A percentile compares a stretch with the other conserved stretches of the same genome.
These are phyloP conservation scores for Trichocomaceae sp. DNA, from an alignment of 2,329 filamentous ascomycete genomes.

Conservation along the genomic window DNA sequence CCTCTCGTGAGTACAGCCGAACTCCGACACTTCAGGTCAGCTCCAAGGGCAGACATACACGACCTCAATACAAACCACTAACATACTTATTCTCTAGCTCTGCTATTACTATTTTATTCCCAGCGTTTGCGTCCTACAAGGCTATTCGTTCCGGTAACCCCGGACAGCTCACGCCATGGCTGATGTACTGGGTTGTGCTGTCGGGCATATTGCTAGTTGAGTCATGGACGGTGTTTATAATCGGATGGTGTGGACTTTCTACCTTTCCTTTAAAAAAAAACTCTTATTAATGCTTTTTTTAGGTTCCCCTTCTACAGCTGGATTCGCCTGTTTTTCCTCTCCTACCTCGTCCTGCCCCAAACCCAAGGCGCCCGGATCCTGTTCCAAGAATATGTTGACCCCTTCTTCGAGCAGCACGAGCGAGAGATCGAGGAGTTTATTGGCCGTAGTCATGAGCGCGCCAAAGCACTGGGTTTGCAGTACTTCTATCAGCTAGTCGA, in stretches of 20 bases:
- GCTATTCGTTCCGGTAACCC: conserved; percentile 89
- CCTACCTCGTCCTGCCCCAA: conserved; percentile 94
- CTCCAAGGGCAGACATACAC: conserved; percentile 1
- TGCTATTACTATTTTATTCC: conserved; percentile 82
- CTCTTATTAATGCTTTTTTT: background rate
- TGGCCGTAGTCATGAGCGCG: conserved; percentile 68
- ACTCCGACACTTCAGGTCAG: background rate
- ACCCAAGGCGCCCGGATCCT: conserved; percentile 86
- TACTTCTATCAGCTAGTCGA: conserved; percentile 68
- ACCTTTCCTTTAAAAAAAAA: background rate
- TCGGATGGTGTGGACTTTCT: conserved; percentile 60
- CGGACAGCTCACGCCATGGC: conserved; percentile 86
- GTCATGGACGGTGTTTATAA: conserved; percentile 79
- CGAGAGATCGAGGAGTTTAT: conserved; percentile 85
- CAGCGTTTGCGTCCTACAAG: conserved; percentile 96
- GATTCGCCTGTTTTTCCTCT: conserved; percentile 76
- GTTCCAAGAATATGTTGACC: conserved; percentile 79
- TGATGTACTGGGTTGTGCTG: conserved; percentile 98
- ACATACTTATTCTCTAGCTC: conserved; percentile 52
- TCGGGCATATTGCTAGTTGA: conserved; percentile 75
- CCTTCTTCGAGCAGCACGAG: conserved; percentile 83
- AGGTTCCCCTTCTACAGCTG: conserved; percentile 92
- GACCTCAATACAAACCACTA: background rate
- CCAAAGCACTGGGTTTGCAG: conserved; percentile 67
- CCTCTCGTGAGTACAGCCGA: conserved; percentile 56